Conservation (phyloP, 2,329 filamentous ascomycete genomes). For the Colletotrichum zoysiae region DNA sequence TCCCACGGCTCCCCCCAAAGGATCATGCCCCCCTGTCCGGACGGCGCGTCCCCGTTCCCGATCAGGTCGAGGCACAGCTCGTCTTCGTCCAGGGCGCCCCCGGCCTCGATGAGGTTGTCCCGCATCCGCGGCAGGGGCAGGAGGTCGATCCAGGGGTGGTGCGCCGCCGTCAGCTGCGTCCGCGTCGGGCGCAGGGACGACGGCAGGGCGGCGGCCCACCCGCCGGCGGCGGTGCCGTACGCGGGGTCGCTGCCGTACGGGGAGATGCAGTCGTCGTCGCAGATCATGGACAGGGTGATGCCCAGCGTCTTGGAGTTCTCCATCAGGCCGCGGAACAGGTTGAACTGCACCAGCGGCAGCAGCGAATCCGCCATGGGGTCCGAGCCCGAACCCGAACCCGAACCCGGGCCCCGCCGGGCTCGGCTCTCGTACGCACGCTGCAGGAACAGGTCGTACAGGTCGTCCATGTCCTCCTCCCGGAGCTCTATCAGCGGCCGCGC, state of each 20-base stretch:
- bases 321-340: constrained; percentile 19
- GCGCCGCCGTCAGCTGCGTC: constrained; percentile 47
- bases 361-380: constrained; percentile 24
- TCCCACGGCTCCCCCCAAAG: constrained; percentile 64
- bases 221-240: neutral
- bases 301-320: constrained; percentile 24
- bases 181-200: constrained; percentile 45
- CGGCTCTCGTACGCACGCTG: constrained; percentile 7
- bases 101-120: constrained; percentile 49
- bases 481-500: neutral
- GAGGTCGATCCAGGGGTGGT: constrained; percentile 54
- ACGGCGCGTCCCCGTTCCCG: constrained; percentile 15
- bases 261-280: constrained; percentile 39
- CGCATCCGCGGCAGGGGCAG: constrained; percentile 51
- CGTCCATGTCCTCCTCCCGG: constrained; percentile 28
- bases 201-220: constrained; percentile 3
- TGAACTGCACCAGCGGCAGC: constrained; percentile 33
- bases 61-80: constrained; percentile 33
- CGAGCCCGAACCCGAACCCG: neutral
- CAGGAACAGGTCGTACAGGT: constrained; percentile 25
- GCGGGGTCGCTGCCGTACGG: constrained; percentile 35
- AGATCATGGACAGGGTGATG: constrained; percentile 36
- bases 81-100: constrained; percentile 42
- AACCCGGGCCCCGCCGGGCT: neutral
- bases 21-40: constrained; percentile 51